phyloP scores from a whole-genome alignment of 768 basidiomycete genomes.

The Naematelia encephala region DNA sequence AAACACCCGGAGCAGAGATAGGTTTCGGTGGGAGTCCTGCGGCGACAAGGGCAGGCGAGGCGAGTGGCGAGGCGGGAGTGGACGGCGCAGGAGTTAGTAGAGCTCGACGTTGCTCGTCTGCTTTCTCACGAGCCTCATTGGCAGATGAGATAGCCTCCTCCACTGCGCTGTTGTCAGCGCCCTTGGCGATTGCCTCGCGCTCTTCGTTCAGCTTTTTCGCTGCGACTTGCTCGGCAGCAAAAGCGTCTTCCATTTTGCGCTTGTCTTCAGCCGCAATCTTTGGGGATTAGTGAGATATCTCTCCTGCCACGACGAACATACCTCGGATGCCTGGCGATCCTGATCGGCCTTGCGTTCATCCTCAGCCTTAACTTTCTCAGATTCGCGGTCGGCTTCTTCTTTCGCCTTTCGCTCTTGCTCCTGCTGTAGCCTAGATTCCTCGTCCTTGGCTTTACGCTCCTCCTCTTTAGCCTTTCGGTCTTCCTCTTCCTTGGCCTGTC shows the following conservation, averaged over 20 bases:
- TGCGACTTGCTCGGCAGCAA: slow-evolving; percentile 26
- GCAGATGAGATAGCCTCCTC: slow-evolving; percentile 32
- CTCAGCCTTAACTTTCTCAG: slow-evolving; percentile 31
- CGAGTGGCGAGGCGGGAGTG: slow-evolving; percentile 34
- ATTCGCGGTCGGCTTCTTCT: slow-evolving; percentile 22
- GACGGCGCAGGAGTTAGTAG: slow-evolving; percentile 28
- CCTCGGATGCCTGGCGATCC: slow-evolving; percentile 8
- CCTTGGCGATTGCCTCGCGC: slow-evolving; percentile 21
- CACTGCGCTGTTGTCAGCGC: slow-evolving; percentile 25
- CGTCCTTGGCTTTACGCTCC: slow-evolving; percentile 58
- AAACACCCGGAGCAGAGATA: slow-evolving; percentile 12
- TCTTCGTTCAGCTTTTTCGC: slow-evolving; percentile 29
- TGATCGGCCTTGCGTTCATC: slow-evolving; percentile 7
- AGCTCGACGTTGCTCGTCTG: slow-evolving; percentile 27
- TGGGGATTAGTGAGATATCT: neutral
- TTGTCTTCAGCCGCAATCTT: slow-evolving; percentile 1
- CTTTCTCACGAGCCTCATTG: slow-evolving; percentile 25
- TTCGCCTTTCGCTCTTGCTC: slow-evolving; percentile 29
- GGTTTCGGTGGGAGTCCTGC: slow-evolving; percentile 47
- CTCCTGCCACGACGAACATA: neutral
- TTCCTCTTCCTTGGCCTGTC: slow-evolving; percentile 38
- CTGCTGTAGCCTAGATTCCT: slow-evolving; percentile 8
- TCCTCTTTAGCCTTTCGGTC: slow-evolving; percentile 52
- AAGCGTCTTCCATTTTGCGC: slow-evolving; percentile 11
- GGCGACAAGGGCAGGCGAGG: slow-evolving; percentile 32